These are phyloP conservation scores for Saturnispora diversa DNA, from an alignment of 805 yeast species.

Conservation along the genomic window DNA sequence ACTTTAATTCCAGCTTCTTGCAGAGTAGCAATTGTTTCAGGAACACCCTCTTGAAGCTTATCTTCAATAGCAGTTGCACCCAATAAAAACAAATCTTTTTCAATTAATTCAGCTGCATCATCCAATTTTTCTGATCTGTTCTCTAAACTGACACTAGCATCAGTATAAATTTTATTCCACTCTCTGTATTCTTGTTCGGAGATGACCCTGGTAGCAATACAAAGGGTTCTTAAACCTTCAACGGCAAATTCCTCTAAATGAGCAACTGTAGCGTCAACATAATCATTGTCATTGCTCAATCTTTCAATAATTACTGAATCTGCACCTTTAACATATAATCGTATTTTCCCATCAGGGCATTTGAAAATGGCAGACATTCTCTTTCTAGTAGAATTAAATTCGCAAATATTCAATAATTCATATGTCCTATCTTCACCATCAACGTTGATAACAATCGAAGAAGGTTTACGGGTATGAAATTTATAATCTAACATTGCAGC, in stretches of 20 bases:
- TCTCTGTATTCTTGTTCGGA: constrained; percentile 65
- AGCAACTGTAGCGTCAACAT: constrained; percentile 69
- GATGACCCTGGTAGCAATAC: constrained; percentile 79
- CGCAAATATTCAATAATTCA: constrained; percentile 85
- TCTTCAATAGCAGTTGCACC: constrained; percentile 99
- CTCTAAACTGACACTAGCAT: constrained; percentile 76
- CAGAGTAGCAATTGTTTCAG: constrained; percentile 89
- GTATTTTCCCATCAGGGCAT: constrained; percentile 87
- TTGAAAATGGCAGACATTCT: constrained; percentile 94
- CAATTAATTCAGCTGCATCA: constrained; percentile 83
- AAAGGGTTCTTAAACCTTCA: constrained; percentile 89
- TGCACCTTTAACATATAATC: constrained; percentile 93
- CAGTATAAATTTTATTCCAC: constrained; percentile 62
- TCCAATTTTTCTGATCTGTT: constrained; percentile 72
- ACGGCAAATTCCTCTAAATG: constrained; percentile 96
- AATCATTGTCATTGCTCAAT: constrained; percentile 63
- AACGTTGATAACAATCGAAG: constrained; percentile 59
- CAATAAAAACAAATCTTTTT: constrained; percentile 63
- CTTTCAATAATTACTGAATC: constrained; percentile 93
- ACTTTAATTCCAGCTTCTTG: constrained; percentile 96
- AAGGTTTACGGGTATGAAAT: constrained; percentile 80
- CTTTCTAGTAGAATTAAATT: constrained; percentile 94
- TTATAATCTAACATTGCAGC: constrained; percentile 84
- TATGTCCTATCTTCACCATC: constrained; percentile 48
- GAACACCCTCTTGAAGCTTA: constrained; percentile 95